Evolutionary conservation across 345 rosid species (phyloP).

Genomic region (Citropsis articulata): DNA sequence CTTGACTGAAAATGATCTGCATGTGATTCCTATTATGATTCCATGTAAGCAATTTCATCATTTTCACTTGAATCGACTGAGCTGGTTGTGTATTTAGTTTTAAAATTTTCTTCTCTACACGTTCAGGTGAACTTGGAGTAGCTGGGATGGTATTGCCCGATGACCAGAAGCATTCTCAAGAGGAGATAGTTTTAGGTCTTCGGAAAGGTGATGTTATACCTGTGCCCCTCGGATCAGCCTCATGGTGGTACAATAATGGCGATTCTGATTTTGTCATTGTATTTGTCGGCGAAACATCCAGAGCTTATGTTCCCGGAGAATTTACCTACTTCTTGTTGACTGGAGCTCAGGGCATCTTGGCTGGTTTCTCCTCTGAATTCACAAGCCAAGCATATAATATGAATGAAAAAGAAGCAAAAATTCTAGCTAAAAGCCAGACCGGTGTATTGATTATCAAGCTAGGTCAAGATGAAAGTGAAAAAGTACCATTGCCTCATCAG

Average conservation of each 20-base stretch:
- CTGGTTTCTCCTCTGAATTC: conserved; percentile 29
- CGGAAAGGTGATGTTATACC: conserved; percentile 29
- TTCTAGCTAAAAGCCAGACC: conserved; percentile 20
- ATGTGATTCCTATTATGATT: too few relatives aligned
- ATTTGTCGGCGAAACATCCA: conserved; percentile 33
- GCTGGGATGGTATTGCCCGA: not conserved
- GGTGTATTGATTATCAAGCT: conserved; percentile 19
- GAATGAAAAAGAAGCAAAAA: conserved; percentile 6
- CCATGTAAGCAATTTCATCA: not conserved
- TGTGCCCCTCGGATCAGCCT: conserved; percentile 20
- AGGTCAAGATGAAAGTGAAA: conserved; percentile 6
- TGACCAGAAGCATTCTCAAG: not conserved
- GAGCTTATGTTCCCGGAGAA: conserved; percentile 22
- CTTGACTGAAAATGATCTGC: not conserved
- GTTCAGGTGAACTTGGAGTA: not conserved
- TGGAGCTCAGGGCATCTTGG: conserved; percentile 17
- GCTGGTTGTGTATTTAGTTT: too few relatives aligned
- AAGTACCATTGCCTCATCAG: conserved; percentile 8
- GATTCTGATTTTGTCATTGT: conserved; percentile 12
- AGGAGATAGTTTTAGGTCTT: conserved; percentile 16
- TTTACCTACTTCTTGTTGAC: conserved; percentile 30
- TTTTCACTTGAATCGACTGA: too few relatives aligned
- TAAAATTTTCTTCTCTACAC: not conserved
- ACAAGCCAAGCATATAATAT: conserved; percentile 10
- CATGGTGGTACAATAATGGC: conserved; percentile 45